These are phyloP conservation scores for Graphiopsis chlorocephala DNA, from an alignment of 2,329 filamentous ascomycete species.

Conservation along the genomic window DNA sequence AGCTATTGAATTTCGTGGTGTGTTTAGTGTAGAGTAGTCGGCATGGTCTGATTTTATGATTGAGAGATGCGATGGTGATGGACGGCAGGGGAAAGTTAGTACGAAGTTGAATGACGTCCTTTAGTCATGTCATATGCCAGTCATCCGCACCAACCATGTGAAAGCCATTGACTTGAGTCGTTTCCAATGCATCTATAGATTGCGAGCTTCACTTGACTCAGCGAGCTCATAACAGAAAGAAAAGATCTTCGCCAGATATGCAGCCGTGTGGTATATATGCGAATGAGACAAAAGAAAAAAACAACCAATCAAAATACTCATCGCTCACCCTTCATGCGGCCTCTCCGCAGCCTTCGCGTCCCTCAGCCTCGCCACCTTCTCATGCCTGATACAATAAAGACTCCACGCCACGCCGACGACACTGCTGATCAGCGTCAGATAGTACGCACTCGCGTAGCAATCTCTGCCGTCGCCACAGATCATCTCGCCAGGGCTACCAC, in stretches of 20 bases:
- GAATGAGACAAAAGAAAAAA: neutral
- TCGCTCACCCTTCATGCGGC: slow-evolving; percentile 5
- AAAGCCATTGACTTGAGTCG: neutral
- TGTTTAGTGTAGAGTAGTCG: neutral
- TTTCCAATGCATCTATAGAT: neutral
- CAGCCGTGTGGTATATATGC: slow-evolving; percentile 1
- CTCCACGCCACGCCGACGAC: slow-evolving; percentile 66
- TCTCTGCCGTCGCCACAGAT: slow-evolving; percentile 72
- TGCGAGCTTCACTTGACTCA: neutral
- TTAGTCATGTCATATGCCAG: neutral
- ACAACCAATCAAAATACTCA: neutral
- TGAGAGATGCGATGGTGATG: neutral
- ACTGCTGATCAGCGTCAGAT: slow-evolving; percentile 71
- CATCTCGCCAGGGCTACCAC: slow-evolving; percentile 47
- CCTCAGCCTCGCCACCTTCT: slow-evolving; percentile 12
- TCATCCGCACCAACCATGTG: neutral
- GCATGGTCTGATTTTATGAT: neutral
- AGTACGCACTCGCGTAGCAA: slow-evolving; percentile 81
- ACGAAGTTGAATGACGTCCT: neutral
- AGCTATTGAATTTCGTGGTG: neutral
- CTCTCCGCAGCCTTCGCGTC: neutral
- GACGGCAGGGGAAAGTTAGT: neutral
- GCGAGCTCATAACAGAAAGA: neutral
- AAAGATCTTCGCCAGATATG: neutral
- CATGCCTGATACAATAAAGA: slow-evolving; percentile 61